Conservation (phyloP, 2,329 filamentous ascomycete species). For the Amesomyces nigricolor region DNA sequence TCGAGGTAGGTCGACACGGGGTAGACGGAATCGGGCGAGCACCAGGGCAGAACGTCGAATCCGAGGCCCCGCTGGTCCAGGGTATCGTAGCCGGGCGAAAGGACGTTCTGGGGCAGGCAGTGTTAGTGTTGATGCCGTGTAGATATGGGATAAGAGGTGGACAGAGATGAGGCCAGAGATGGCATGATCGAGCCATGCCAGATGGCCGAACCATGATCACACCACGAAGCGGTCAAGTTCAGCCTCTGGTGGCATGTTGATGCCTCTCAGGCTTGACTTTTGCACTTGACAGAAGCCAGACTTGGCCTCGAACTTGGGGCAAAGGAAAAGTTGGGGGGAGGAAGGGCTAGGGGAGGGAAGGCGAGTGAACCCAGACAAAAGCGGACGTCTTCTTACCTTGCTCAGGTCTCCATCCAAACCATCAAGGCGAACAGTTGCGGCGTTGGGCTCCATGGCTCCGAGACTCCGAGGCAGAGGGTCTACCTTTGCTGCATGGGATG, state of each 20-base stretch:
- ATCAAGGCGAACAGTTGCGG: constrained; percentile 1
- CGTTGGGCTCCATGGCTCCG: constrained; percentile 12
- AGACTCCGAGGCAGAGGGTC: neutral
- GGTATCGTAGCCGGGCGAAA: constrained; percentile 6
- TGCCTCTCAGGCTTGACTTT: no score
- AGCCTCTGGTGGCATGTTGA: no score
- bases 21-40: neutral
- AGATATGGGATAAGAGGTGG: neutral
- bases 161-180: neutral
- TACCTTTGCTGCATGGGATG: neutral
- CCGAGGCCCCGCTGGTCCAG: neutral
- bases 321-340: no score
- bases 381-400: constrained; percentile 4
- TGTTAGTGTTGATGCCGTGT: neutral
- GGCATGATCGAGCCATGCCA: neutral
- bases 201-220: neutral
- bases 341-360: neutral
- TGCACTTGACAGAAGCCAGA: no score
- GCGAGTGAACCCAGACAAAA: neutral
- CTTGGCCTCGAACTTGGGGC: no score
- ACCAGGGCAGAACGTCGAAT: constrained; percentile 12
- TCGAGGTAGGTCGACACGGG: constrained; percentile 5
- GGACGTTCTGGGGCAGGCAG: neutral
- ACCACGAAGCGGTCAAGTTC: no score
- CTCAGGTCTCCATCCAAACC: neutral